Evolutionary conservation across 495 filamentous ascomycete genomes (phyloP), one percentile per base, ranked within the genome.

Genomic region (Trypethelium eluteriae): DNA sequence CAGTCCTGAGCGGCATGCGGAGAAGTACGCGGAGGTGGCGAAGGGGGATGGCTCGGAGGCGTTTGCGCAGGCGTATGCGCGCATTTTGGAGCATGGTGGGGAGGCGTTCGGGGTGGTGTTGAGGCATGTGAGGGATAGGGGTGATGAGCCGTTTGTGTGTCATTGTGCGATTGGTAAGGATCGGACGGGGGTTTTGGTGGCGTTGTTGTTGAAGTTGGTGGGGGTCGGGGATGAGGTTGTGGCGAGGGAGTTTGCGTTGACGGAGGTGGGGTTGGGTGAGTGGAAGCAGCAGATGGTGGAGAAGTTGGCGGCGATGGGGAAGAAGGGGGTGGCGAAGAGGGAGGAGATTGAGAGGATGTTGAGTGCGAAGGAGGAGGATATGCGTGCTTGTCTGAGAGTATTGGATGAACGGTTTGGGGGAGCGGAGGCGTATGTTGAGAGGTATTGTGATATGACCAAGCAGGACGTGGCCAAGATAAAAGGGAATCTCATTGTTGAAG

Each of bases 351-450:
- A 35, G 62, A 6, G 32, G 35, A 70, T 74, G 70, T 64, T 72
- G 62, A 41, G 44, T 32, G 65, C 64, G 18, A 71, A 71, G 63
- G 62, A 65, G 64, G 70, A 72, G 61, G 72, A 74, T 61, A 88
- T 89, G 85, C 64, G 83, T 34, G 76, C 74, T 16, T 81, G 81
- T 12, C 62, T 88, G 6, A 70, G 73, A 62, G 78, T 82, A 69
- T 74, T 88, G n/a, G 72, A 77, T 38, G 75, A 79, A 44, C 77
- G 77, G 65, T 85, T 83, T 74, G 86, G 85, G 10, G 81, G 82
- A 14, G 81, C 80, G 18, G 85, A 86, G 72, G 65, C 67, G 41
- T 88, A 87, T 70, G 73, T 86, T 62, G 65, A 75, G 65, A 73
- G 80, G 25, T 69, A 81, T 39, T 84, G 84, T 70, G 76, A 81